A percentile compares a stretch with the other conserved stretches of the same genome.
These are phyloP conservation scores for Candida maesae DNA, from an alignment of 805 yeast species.

Conservation along the genomic window DNA sequence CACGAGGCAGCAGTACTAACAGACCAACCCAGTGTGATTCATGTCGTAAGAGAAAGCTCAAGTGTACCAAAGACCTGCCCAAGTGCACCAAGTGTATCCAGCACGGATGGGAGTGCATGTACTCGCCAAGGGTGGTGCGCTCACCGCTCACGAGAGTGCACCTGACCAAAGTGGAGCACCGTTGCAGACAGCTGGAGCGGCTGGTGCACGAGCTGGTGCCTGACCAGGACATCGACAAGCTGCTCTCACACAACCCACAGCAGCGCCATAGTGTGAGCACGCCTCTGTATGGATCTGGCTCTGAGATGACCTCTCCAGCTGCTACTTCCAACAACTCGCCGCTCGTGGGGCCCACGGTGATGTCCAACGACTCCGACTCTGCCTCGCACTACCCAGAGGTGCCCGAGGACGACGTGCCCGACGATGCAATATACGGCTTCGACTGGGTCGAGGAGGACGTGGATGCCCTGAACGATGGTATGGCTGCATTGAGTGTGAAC, in stretches of 20 bases:
- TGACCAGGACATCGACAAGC: conserved; percentile 41
- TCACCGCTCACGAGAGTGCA: conserved; percentile 82
- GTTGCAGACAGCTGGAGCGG: conserved; percentile 44
- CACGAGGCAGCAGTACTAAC: background rate
- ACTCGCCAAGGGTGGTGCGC: conserved; percentile 73
- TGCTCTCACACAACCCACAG: conserved; percentile 23
- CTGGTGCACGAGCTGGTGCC: conserved; percentile 42
- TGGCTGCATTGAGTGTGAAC: conserved; percentile 55
- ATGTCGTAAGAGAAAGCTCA: conserved; percentile 74
- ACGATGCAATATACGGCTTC: conserved; percentile 47
- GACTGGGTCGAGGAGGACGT: conserved; percentile 58
- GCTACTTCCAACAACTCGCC: conserved; percentile 2
- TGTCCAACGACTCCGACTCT: conserved; percentile 9
- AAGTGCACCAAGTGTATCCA: conserved; percentile 70
- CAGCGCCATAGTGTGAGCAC: background rate
- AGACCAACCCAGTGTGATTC: conserved; percentile 62
- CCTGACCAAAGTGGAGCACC: conserved; percentile 68
- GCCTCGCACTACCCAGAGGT: conserved; percentile 26
- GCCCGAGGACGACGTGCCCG: conserved; percentile 37
- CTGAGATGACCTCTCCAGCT: conserved; percentile 3
- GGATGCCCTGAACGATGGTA: conserved; percentile 47
- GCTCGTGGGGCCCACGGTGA: conserved; percentile 1
- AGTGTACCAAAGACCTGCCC: conserved; percentile 77
- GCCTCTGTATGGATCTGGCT: conserved; percentile 8
- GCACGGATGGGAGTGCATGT: conserved; percentile 70